A percentile compares a stretch with the other conserved stretches of the same genome.
These are phyloP conservation scores for Sporothrix pallida DNA, from an alignment of 2,329 filamentous ascomycete species.

Conservation along the genomic window DNA sequence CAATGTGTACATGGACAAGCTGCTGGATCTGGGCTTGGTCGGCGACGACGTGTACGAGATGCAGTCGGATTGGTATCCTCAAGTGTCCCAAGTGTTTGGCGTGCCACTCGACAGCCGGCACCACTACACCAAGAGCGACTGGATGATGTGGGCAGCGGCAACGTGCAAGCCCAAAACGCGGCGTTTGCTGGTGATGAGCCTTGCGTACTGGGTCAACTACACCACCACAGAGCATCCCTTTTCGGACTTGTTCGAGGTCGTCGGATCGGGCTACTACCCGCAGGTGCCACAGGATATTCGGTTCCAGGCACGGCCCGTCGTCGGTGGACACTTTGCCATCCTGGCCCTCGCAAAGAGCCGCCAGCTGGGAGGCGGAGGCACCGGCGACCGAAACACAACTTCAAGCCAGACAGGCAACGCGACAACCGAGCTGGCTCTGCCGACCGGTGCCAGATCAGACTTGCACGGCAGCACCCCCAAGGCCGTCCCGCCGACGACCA, in stretches of 20 bases:
- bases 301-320: constrained; percentile 73
- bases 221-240: constrained; percentile 68
- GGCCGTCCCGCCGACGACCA: background rate
- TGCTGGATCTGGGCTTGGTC: constrained; percentile 68
- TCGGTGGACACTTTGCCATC: constrained; percentile 74
- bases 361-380: background rate
- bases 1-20: constrained; percentile 61
- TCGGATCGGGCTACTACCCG: constrained; percentile 59
- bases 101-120: constrained; percentile 73
- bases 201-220: constrained; percentile 73
- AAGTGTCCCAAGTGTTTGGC: constrained; percentile 71
- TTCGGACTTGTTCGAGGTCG: constrained; percentile 70
- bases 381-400: background rate
- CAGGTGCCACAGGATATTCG: constrained; percentile 60
- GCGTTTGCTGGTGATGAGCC: constrained; percentile 64
- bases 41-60: constrained; percentile 50
- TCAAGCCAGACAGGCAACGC: background rate
- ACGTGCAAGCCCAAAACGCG: constrained; percentile 63
- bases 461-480: background rate
- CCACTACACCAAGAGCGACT: constrained; percentile 75
- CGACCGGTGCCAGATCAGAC: constrained; percentile 17
- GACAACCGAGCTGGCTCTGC: constrained; percentile 14
- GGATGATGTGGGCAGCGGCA: constrained; percentile 75
- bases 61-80: constrained; percentile 46
- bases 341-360: constrained; percentile 56